These are phyloP conservation scores for Podaxis sp. DNA, from an alignment of 768 basidiomycete species.

Conservation along the genomic window DNA sequence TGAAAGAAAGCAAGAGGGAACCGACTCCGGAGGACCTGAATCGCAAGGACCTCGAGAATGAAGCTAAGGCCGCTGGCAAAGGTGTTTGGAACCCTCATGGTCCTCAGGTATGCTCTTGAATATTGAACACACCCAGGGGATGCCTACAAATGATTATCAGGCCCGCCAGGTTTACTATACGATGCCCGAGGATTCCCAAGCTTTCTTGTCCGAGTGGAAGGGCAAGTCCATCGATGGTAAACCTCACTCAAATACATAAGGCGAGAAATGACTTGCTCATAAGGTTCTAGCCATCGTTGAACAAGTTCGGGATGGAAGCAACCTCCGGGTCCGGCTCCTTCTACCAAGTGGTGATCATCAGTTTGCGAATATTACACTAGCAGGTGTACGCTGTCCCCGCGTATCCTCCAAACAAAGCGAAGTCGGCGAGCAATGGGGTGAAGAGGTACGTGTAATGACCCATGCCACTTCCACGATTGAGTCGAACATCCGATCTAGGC, in stretches of 20 bases:
- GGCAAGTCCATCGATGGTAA: conserved; percentile 87
- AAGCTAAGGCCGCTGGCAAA: conserved; percentile 71
- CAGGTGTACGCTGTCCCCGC: conserved; percentile 78
- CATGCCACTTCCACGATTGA: conserved; percentile 10
- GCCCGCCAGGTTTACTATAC: conserved; percentile 73
- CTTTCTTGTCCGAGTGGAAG: conserved; percentile 89
- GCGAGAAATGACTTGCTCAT: conserved; percentile 11
- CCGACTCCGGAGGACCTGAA: conserved; percentile 75
- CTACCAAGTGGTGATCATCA: conserved; percentile 91
- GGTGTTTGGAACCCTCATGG: conserved; percentile 89
- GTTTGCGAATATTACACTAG: conserved; percentile 80
- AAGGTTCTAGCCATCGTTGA: conserved; percentile 79
- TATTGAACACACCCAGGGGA: background rate
- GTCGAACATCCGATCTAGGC: conserved; percentile 51
- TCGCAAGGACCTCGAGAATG: conserved; percentile 71
- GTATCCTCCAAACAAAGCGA: conserved; percentile 73
- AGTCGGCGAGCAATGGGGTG: conserved; percentile 78
- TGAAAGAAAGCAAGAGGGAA: conserved; percentile 86
- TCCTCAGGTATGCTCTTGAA: conserved; percentile 49
- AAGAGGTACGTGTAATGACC: conserved; percentile 63
- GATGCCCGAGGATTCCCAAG: conserved; percentile 89
- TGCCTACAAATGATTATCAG: conserved; percentile 35
- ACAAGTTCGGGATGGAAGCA: conserved; percentile 90
- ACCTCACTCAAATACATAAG: conserved; percentile 4
- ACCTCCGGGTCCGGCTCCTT: conserved; percentile 82